Percentiles rank a stretch among this genome's conserved stretches.
phyloP scores from a whole-genome alignment of 2,329 filamentous ascomycete genomes.

The Colletotrichum higginsianum region DNA sequence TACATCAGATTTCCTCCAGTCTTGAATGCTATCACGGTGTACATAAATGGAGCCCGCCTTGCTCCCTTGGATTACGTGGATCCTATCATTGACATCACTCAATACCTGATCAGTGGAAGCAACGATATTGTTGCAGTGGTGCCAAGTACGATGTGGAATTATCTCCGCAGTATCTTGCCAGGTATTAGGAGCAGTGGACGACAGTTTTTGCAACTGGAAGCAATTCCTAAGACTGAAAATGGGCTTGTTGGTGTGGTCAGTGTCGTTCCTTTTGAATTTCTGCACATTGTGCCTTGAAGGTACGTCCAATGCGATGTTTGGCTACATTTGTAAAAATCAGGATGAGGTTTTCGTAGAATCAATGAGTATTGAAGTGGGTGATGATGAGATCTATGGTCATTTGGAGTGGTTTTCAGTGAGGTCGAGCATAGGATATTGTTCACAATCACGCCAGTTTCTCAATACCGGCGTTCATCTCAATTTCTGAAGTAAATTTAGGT shows the following conservation, averaged over 20 bases:
- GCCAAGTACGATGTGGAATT: conserved; percentile 37
- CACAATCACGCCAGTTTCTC: too few species aligned
- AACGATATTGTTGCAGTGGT: conserved; percentile 27
- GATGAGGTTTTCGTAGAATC: too few species aligned
- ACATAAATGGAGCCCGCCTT: conserved; percentile 11
- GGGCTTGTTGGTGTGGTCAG: conserved; percentile 25
- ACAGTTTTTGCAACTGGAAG: background rate
- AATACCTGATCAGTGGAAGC: conserved; percentile 14
- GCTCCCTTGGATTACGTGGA: background rate
- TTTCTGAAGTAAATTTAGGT: too few species aligned
- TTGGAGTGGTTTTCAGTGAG: too few species aligned
- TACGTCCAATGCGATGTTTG: too few species aligned
- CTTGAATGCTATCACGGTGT: conserved; percentile 13
- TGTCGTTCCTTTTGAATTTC: conserved; percentile 17
- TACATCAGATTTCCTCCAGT: conserved; percentile 22
- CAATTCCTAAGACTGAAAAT: conserved; percentile 21
- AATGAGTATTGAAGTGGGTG: too few species aligned
- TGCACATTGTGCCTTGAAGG: too few species aligned
- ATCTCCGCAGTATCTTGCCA: conserved; percentile 6
- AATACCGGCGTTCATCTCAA: too few species aligned
- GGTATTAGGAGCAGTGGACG: conserved; percentile 4
- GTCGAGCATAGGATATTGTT: too few species aligned
- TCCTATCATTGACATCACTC: conserved; percentile 19
- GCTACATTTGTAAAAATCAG: too few species aligned
- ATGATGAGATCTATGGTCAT: too few species aligned